phyloP scores from a whole-genome alignment of 202 grass and related monocot species.

The Miscanthus sacchariflorus region DNA sequence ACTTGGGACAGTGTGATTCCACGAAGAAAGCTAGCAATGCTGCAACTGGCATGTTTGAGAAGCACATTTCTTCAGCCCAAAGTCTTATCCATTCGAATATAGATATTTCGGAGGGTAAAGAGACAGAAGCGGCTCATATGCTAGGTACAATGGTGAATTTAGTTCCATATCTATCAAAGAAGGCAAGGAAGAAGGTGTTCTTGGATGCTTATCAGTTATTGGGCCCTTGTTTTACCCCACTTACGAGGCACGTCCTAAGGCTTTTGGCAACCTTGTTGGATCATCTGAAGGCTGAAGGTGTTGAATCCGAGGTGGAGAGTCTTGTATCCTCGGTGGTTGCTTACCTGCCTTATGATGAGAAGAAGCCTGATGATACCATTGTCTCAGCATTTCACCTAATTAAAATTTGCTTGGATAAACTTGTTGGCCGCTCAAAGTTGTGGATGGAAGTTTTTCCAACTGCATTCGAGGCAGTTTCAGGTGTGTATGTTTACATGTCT shows the following conservation, averaged over 20 bases:
- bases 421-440: slow-evolving; percentile 49
- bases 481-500: slow-evolving; percentile 53
- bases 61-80: slow-evolving; percentile 60
- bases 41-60: slow-evolving; percentile 72
- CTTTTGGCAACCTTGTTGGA: slow-evolving; percentile 68
- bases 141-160: slow-evolving; percentile 67
- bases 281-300: slow-evolving; percentile 60
- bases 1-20: slow-evolving; percentile 56
- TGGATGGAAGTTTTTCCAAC: slow-evolving; percentile 72
- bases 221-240: slow-evolving; percentile 53
- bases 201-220: slow-evolving; percentile 68
- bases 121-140: slow-evolving; percentile 63
- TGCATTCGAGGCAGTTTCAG: slow-evolving; percentile 77
- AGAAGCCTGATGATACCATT: slow-evolving; percentile 77
- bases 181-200: slow-evolving; percentile 70
- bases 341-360: slow-evolving; percentile 72
- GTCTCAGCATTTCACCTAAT: slow-evolving; percentile 63
- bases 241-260: slow-evolving; percentile 71
- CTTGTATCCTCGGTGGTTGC: slow-evolving; percentile 63
- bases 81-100: slow-evolving; percentile 43
- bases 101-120: slow-evolving; percentile 52
- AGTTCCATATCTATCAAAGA: slow-evolving; percentile 67
- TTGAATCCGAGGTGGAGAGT: slow-evolving; percentile 62
- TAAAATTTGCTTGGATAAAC: slow-evolving; percentile 70
- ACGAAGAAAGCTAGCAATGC: slow-evolving; percentile 68